Base-by-base conservation (phyloP, 331 rosid genomes). In the Stylosanthes scabra region DNA sequence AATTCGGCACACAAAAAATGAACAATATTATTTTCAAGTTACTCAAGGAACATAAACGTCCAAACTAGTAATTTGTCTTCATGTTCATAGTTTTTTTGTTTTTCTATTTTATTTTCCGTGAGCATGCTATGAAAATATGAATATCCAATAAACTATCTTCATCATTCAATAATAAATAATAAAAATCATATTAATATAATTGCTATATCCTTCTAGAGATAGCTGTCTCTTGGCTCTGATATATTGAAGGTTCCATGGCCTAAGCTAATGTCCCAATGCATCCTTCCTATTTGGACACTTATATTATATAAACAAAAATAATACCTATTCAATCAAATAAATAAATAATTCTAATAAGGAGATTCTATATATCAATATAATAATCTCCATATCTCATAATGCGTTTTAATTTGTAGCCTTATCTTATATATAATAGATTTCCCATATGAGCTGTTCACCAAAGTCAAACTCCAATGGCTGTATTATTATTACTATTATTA, bases 401-500 rank as follows among this genome's bases (percentile, higher is more conserved):
- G 87, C 77, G 46, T 45, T 75, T 31, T 31, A 31, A 31, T 31
- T 31, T 73, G 49, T 68, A 78, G 54, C 54, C 78, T 81, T 83
- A 88, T 83, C 89, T 81, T 85, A 46, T 79, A 37, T 44, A 44
- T 44, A 44, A 44, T 44, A 9, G n/a, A 12, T 56, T 50, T 71
- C 47, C 76, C 81, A 74, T 82, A 83, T 85, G 89, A 87, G 88
- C 92, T 87, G 95, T 85, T 80, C 59, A 41, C 14, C 39, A 29
- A 85, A 91, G 97, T 88, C 95, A 91, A 88, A 89, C 82, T 68
- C 84, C 79, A 80, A 82, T 84, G 10, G 45, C 76, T 70, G 65
- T 75, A 74, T 11, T 72, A 71, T 50, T 59, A 44, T 44, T 8
- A 8, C 74, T 67, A 71, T 55, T 66, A 70, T 39, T 54, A 82